Percentiles rank a stretch among this genome's conserved stretches.
Conservation (phyloP, 495 filamentous ascomycete genomes). For the Penicillium verhagenii region DNA sequence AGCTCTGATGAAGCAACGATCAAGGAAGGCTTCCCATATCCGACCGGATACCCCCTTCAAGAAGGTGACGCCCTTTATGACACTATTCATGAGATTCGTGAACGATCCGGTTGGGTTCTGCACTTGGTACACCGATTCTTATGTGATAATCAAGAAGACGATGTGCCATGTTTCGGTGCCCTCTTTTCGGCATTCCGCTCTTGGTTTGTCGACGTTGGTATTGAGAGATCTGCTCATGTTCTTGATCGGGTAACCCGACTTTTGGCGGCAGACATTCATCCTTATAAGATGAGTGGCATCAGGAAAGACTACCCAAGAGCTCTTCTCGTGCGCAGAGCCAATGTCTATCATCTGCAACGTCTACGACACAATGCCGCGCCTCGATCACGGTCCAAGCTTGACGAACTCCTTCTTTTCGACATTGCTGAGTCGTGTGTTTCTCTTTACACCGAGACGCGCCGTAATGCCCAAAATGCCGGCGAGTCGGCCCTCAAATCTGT, state of each 20-base stretch:
- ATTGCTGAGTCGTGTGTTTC: conserved; percentile 89
- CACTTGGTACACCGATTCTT: conserved; percentile 85
- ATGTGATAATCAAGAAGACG: conserved; percentile 82
- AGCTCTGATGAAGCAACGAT: conserved; percentile 81
- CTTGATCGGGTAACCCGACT: conserved; percentile 83
- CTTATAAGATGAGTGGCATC: conserved; percentile 90
- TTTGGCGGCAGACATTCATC: conserved; percentile 77
- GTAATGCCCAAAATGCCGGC: conserved; percentile 86
- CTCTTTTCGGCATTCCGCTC: conserved; percentile 88
- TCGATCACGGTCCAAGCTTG: conserved; percentile 77
- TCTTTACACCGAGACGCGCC: conserved; percentile 91
- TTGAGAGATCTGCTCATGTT: conserved; percentile 91
- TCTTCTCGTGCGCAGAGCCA: conserved; percentile 81
- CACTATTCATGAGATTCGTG: conserved; percentile 75
- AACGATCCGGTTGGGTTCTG: conserved; percentile 73
- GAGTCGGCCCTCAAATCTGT: conserved; percentile 94
- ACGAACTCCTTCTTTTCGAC: conserved; percentile 80
- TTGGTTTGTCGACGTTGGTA: conserved; percentile 98
- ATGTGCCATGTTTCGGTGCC: conserved; percentile 90
- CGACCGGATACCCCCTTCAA: conserved; percentile 78
- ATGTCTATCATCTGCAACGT: conserved; percentile 91
- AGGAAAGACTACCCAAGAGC: conserved; percentile 92
- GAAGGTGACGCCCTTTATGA: conserved; percentile 62
- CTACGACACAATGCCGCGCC: conserved; percentile 89
- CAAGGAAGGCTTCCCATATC: conserved; percentile 78